phyloP scores from a whole-genome alignment of 306 rosid species.

The Biancaea sappan region DNA sequence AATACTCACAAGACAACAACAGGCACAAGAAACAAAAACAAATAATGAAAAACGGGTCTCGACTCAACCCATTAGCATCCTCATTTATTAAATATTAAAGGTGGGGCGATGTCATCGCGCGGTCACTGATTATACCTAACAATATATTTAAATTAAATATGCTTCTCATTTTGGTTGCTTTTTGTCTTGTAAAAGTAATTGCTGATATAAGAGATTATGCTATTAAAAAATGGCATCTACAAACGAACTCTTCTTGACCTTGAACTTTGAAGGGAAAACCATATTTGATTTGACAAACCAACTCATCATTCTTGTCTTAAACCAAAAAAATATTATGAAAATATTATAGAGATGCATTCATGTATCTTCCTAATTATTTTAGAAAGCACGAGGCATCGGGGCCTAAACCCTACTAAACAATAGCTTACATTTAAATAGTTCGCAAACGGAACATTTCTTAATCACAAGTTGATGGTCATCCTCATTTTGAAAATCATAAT shows the following conservation, averaged over 20 bases:
- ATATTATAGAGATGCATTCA: constrained; percentile 32
- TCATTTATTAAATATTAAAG: too few relatives aligned
- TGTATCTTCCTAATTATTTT: constrained; percentile 28
- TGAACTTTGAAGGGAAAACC: constrained; percentile 32
- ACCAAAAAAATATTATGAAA: neutral
- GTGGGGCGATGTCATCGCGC: too few relatives aligned
- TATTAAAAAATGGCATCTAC: constrained; percentile 34
- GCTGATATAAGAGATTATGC: neutral
- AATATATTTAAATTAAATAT: neutral
- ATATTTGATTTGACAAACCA: constrained; percentile 28
- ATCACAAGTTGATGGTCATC: constrained; percentile 27
- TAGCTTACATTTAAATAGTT: neutral
- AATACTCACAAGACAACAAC: too few relatives aligned
- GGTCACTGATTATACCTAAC: too few relatives aligned
- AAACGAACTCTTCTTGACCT: constrained; percentile 39
- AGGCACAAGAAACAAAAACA: too few relatives aligned
- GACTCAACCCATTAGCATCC: too few relatives aligned
- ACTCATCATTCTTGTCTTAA: constrained; percentile 1
- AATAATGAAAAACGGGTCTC: too few relatives aligned
- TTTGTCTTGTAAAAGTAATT: neutral
- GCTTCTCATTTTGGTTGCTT: neutral
- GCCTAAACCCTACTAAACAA: neutral
- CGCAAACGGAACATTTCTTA: constrained; percentile 19
- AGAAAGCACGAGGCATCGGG: constrained; percentile 42
- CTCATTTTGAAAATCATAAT: neutral